These are phyloP conservation scores for Streptanthus diversifolius DNA, from an alignment of 345 rosid genomes.

Conservation along the genomic window DNA sequence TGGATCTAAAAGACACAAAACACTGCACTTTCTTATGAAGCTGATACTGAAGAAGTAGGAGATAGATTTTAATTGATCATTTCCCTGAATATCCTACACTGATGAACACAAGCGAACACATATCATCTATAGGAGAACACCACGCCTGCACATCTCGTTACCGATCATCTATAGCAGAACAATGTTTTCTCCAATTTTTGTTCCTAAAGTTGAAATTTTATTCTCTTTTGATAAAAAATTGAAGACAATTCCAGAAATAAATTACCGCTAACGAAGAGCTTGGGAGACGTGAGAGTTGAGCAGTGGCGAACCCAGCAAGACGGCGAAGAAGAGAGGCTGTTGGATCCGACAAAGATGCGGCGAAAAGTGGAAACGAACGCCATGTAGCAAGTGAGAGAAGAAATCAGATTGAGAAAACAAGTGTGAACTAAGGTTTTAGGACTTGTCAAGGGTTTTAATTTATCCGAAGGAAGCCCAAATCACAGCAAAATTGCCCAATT, in stretches of 20 bases:
- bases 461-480: neutral
- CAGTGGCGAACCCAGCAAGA: slow-evolving; percentile 38
- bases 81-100: neutral
- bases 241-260: neutral
- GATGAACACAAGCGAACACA: neutral
- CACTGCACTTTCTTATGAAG: neutral
- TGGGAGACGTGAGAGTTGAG: slow-evolving; percentile 73
- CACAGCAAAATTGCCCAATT: neutral
- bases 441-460: neutral
- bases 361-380: slow-evolving; percentile 55
- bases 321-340: slow-evolving; percentile 35
- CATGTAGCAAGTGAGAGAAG: slow-evolving; percentile 35
- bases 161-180: neutral
- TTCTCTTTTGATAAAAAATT: neutral
- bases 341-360: slow-evolving; percentile 38
- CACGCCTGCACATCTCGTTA: neutral
- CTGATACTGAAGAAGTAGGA: neutral
- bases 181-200: neutral
- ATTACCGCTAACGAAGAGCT: slow-evolving; percentile 78
- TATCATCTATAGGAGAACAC: neutral
- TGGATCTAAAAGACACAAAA: neutral
- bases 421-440: neutral
- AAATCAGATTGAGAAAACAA: neutral
- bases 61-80: neutral
- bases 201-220: neutral